Evolutionary conservation across 2,329 filamentous ascomycete genomes (phyloP).

Genomic region (Aspergillus sp.): DNA sequence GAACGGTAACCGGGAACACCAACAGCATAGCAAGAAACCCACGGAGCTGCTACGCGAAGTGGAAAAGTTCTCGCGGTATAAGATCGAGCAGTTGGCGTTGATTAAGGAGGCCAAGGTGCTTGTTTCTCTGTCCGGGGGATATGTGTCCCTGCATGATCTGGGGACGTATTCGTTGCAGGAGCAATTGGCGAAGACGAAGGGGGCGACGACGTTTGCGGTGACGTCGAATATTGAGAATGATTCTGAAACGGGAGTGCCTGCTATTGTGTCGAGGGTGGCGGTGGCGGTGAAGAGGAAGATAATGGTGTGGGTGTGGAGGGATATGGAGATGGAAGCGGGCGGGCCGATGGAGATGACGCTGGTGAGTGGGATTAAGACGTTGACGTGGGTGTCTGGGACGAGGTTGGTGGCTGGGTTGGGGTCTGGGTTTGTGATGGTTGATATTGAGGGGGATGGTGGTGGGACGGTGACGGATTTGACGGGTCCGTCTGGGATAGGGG

Average conservation of each 20-base stretch:
- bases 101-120: constrained; percentile 94
- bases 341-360: constrained; percentile 77
- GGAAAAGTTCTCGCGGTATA: constrained; percentile 87
- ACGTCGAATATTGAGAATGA: constrained; percentile 96
- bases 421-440: constrained; percentile 84
- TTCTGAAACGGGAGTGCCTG: constrained; percentile 78
- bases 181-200: constrained; percentile 78
- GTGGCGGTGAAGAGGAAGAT: constrained; percentile 91
- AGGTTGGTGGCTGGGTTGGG: constrained; percentile 89
- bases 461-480: constrained; percentile 75
- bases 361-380: constrained; percentile 78
- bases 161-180: constrained; percentile 81
- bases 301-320: constrained; percentile 92
- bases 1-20: constrained; percentile 4
- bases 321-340: constrained; percentile 73
- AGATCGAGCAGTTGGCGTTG: constrained; percentile 89
- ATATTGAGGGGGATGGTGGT: constrained; percentile 72
- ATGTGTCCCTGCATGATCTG: constrained; percentile 87
- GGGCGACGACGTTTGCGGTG: constrained; percentile 85
- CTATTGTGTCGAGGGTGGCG: constrained; percentile 87
- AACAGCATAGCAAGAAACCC: constrained; percentile 49
- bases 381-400: constrained; percentile 88
- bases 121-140: constrained; percentile 85
- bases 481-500: constrained; percentile 71
- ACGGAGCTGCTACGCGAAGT: constrained; percentile 88